Conservation (phyloP, 1,139 yeast genomes). For the Zygosaccharomyces sapae region DNA sequence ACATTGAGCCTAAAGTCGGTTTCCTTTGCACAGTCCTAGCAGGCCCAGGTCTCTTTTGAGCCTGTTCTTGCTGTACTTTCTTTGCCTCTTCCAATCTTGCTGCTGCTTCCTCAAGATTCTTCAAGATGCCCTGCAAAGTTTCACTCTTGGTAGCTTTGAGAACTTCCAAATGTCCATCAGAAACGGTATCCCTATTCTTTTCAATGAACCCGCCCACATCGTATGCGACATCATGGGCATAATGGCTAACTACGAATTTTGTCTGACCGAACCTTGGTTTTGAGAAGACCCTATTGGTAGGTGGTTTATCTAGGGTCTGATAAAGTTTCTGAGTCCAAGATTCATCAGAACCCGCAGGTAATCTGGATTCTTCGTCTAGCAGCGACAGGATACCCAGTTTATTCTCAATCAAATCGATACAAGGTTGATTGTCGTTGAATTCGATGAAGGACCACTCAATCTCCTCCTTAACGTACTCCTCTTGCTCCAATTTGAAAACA, state of each 20-base stretch:
- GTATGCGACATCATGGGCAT: conserved; percentile 90
- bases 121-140: conserved; percentile 59
- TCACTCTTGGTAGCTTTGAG: conserved; percentile 64
- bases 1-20: conserved; percentile 92
- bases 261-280: conserved; percentile 94
- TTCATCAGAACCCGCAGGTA: conserved; percentile 92
- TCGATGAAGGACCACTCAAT: conserved; percentile 97
- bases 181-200: conserved; percentile 94
- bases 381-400: conserved; percentile 82
- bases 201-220: conserved; percentile 94
- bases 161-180: conserved; percentile 90
- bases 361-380: conserved; percentile 90
- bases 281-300: conserved; percentile 74
- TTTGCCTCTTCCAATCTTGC: conserved; percentile 46
- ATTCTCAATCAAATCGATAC: conserved; percentile 88
- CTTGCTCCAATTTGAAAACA: conserved; percentile 94
- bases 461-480: conserved; percentile 85
- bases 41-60: conserved; percentile 36
- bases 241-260: conserved; percentile 86
- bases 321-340: conserved; percentile 90
- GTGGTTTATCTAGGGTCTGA: conserved; percentile 75
- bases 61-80: conserved; percentile 39
- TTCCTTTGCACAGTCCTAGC: conserved; percentile 56
- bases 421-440: conserved; percentile 94
- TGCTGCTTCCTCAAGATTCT: conserved; percentile 57